Percentiles rank a stretch among this genome's conserved stretches.
These are phyloP conservation scores for Trametes punicea DNA, from an alignment of 768 basidiomycete species.

Conservation along the genomic window DNA sequence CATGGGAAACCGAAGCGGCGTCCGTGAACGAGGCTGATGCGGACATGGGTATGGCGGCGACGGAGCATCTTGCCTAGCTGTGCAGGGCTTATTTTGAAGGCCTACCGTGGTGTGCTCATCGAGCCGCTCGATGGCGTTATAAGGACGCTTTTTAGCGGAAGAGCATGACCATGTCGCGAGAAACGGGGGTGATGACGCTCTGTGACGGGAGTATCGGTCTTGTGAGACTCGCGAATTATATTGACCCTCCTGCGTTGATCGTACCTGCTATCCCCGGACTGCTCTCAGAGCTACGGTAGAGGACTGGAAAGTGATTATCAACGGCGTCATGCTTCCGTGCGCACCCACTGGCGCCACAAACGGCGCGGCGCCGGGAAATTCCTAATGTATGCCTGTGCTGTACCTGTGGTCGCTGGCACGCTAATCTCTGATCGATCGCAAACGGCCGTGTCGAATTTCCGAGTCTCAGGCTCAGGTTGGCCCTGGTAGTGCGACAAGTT, in stretches of 20 bases:
- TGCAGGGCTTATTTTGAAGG: not conserved
- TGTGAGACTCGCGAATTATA: not conserved
- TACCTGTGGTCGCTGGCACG: too few species aligned
- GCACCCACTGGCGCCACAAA: too few species aligned
- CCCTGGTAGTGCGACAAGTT: too few species aligned
- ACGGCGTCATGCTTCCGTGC: too few species aligned
- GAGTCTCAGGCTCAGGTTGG: too few species aligned
- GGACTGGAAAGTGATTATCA: not conserved
- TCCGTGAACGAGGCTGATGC: slow-evolving; percentile 6
- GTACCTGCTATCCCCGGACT: not conserved
- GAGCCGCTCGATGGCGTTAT: slow-evolving; percentile 7
- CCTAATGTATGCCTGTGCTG: too few species aligned
- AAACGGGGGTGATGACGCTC: not conserved
- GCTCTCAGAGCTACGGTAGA: not conserved
- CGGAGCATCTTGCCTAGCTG: not conserved
- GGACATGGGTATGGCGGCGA: slow-evolving; percentile 1
- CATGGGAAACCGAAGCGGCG: slow-evolving; percentile 3
- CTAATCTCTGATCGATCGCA: too few species aligned
- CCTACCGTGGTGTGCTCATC: not conserved
- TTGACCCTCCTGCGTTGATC: not conserved
- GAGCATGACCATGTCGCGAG: not conserved
- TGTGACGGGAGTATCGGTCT: not conserved
- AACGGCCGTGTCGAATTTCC: too few species aligned
- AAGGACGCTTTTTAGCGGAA: not conserved
- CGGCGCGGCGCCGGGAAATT: too few species aligned